Evolutionary conservation across 1,284 basidiomycete genomes (phyloP).

Genomic region (Stereum hirsutum): DNA sequence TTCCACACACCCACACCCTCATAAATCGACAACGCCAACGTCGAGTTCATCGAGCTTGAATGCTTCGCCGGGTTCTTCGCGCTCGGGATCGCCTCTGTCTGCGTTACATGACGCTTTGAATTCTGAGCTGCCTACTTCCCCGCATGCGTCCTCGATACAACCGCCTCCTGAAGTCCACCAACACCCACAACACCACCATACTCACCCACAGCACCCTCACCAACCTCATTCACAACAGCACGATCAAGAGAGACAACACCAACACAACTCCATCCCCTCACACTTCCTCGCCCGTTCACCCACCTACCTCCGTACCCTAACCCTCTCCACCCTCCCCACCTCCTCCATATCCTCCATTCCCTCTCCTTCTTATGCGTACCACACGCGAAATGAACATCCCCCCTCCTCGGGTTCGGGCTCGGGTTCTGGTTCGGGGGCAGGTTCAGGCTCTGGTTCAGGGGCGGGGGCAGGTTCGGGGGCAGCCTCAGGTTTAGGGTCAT

Average conservation of each 20-base stretch:
- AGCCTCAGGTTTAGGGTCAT: too few relatives aligned
- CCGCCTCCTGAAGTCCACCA: background rate
- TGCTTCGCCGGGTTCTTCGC: too few relatives aligned
- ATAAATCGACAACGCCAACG: background rate
- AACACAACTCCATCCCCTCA: constrained; percentile 19
- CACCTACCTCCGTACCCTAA: constrained; percentile 49
- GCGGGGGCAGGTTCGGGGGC: too few relatives aligned
- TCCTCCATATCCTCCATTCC: constrained; percentile 36
- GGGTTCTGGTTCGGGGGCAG: too few relatives aligned
- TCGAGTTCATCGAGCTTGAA: too few relatives aligned
- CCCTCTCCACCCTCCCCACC: constrained; percentile 57
- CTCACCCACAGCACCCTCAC: constrained; percentile 35
- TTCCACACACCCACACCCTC: constrained; percentile 15
- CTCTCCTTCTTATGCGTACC: constrained; percentile 14
- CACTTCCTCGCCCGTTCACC: constrained; percentile 36
- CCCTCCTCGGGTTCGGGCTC: too few relatives aligned
- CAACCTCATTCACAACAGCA: constrained; percentile 21
- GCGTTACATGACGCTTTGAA: constrained; percentile 28
- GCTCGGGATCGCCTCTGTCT: background rate
- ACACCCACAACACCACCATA: constrained; percentile 11
- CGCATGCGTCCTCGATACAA: background rate
- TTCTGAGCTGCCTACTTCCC: constrained; percentile 15
- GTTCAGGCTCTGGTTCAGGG: too few relatives aligned
- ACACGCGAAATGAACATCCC: constrained; percentile 18
- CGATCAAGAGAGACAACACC: constrained; percentile 31